Evolutionary conservation across 192 early-diverging fungal genomes (phyloP).

Genomic region (Rhizoclosmatium sp.): DNA sequence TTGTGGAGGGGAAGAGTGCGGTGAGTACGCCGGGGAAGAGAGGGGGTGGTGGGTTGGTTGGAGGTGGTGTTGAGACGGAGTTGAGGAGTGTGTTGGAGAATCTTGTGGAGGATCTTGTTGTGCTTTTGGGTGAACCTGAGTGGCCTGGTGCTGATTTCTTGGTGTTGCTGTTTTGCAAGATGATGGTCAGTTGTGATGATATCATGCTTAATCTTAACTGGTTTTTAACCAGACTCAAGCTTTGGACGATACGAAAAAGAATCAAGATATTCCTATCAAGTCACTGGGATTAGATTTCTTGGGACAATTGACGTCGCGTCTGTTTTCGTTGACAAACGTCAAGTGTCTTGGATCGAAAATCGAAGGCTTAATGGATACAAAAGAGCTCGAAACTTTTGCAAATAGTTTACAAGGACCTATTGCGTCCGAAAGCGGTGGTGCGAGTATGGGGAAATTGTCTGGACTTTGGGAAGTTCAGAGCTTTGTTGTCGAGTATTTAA

Average conservation of each 20-base stretch:
- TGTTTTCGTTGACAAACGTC: not conserved
- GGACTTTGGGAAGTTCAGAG: constrained; percentile 36
- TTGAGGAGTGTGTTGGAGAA: constrained; percentile 76
- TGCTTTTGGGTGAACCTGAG: constrained; percentile 80
- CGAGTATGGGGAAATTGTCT: not conserved
- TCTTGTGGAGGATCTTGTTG: constrained; percentile 75
- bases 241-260: constrained; percentile 39
- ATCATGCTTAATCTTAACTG: not conserved
- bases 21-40: not conserved
- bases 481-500: constrained; percentile 19
- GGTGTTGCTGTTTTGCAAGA: constrained; percentile 68
- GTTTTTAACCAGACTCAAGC: constrained; percentile 37
- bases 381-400: not conserved
- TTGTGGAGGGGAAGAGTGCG: constrained; percentile 12
- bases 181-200: constrained; percentile 59
- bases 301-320: constrained; percentile 32
- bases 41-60: constrained; percentile 22
- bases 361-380: not conserved
- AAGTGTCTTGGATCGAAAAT: not conserved
- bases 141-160: constrained; percentile 90
- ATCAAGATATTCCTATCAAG: constrained; percentile 40
- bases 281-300: constrained; percentile 48
- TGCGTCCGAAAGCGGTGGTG: not conserved
- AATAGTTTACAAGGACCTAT: not conserved
- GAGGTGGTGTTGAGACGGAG: constrained; percentile 64